Evolutionary conservation across 2,329 filamentous ascomycete species (phyloP).

Genomic region (Beauveria rudraprayagi): DNA sequence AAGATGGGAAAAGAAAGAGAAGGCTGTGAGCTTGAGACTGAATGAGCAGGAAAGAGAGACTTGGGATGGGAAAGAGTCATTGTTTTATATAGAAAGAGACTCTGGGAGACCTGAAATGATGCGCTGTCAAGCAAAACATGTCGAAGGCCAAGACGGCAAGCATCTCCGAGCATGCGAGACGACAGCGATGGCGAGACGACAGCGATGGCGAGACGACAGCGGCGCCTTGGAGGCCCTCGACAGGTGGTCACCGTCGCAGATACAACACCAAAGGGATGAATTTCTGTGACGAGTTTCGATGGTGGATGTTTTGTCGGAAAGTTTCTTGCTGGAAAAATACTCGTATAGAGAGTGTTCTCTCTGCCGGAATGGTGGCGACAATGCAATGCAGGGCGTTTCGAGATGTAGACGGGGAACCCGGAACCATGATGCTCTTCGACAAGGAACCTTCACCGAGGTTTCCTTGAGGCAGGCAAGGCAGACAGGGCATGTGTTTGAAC

Average conservation of each 20-base stretch:
- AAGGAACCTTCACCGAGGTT: no score
- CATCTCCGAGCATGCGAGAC: background rate
- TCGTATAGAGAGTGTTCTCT: background rate
- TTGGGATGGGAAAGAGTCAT: background rate
- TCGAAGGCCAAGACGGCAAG: background rate
- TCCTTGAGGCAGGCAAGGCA: no score
- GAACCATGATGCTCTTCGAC: no score
- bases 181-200: background rate
- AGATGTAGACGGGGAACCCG: background rate
- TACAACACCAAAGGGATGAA: background rate
- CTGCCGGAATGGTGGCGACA: background rate
- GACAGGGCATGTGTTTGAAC: background rate
- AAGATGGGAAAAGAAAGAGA: background rate
- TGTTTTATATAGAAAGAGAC: background rate
- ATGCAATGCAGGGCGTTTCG: background rate
- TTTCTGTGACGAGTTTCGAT: conserved; percentile 7
- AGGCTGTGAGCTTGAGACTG: background rate
- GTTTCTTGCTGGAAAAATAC: background rate
- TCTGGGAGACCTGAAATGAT: background rate
- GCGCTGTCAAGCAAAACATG: background rate
- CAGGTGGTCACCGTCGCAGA: background rate
- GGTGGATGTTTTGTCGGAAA: background rate
- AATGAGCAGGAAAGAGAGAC: background rate
- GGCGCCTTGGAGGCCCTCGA: background rate
- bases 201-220: background rate